Conservation (phyloP, 2,329 filamentous ascomycete species). For the Venturia pyrina region DNA sequence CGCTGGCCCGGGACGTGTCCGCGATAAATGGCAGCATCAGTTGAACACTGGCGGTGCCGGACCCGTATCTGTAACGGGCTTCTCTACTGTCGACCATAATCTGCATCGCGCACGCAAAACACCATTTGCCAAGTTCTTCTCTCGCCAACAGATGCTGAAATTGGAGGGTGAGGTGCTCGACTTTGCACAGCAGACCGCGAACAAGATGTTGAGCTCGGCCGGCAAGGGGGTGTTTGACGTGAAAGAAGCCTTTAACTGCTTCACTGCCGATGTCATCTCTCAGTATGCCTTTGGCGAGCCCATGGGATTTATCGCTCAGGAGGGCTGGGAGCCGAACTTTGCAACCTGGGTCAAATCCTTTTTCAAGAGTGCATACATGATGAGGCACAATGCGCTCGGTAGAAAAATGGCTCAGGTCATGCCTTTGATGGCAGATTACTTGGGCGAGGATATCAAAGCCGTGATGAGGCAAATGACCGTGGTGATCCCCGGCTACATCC, state of each 20-base stretch:
- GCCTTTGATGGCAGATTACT: slow-evolving; percentile 8
- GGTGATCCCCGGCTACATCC: neutral
- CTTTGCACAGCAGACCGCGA: slow-evolving; percentile 13
- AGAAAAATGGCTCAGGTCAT: neutral
- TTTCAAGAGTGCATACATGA: neutral
- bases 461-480: neutral
- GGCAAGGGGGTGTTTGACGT: neutral
- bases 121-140: slow-evolving; percentile 16
- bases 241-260: slow-evolving; percentile 17
- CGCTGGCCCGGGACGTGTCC: slow-evolving; percentile 5
- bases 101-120: slow-evolving; percentile 11
- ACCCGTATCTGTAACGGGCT: slow-evolving; percentile 4
- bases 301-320: slow-evolving; percentile 17
- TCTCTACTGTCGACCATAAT: slow-evolving; percentile 9
- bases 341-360: slow-evolving; percentile 14
- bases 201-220: neutral
- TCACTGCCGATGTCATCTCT: slow-evolving; percentile 19
- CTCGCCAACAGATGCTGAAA: slow-evolving; percentile 13
- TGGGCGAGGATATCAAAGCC: neutral
- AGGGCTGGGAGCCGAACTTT: slow-evolving; percentile 16
- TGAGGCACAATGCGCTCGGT: neutral
- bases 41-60: slow-evolving; percentile 9
- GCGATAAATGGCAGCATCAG: slow-evolving; percentile 13
- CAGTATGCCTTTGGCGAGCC: slow-evolving; percentile 17
- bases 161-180: slow-evolving; percentile 13